Base-by-base conservation (phyloP, 2,329 filamentous ascomycete species). In the Mycocentrospora acerina region DNA sequence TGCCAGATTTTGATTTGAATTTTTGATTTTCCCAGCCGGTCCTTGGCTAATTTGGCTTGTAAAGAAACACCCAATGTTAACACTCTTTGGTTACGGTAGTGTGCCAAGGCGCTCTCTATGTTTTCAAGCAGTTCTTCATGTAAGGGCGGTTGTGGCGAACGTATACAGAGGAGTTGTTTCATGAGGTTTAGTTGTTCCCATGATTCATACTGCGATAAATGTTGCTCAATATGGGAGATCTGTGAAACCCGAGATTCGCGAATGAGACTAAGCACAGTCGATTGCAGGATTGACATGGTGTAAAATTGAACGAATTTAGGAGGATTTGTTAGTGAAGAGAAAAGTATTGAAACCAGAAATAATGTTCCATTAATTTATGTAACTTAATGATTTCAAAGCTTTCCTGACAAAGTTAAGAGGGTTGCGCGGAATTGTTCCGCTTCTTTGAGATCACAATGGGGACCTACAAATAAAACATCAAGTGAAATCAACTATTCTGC, bases 1-100 rank as follows among this genome's bases (percentile, higher is more conserved):
- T 57, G 50, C 64, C 64, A 68, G 12, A 64, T 41, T 11, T 51
- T 44, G 2, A 68, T 22, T 1, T 36, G 40, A 15, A 51, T 35
- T 7, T 32, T 36, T 3, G 34, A 26, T 3, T 24, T 29, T 13
- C 19, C 29, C 2, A 37, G 27, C 4, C 39, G 32, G 8, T 31
- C 10, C 10, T 38, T 19, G 10, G 29, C 33, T 19, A 39, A 24
- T 22, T 33, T 30, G 3, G 36, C 10, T 1, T 34, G 44, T 14
- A 60, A 48, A 1, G 40, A 49, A 17, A 36, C 15, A 7, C 32
- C 39, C 1, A 32, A 24, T n/a, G 40, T 53, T 1, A 56, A 36
- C 8, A 54, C 7, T 12, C 48, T 40, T 26, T 48, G 48, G 17
- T 37, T 32, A n/a, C 36, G 37, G 9, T 43, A 34, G 16, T 51